These are phyloP conservation scores for Chrysochromulina tobinii DNA, from an alignment of 78 protist genomes.

Conservation along the genomic window DNA sequence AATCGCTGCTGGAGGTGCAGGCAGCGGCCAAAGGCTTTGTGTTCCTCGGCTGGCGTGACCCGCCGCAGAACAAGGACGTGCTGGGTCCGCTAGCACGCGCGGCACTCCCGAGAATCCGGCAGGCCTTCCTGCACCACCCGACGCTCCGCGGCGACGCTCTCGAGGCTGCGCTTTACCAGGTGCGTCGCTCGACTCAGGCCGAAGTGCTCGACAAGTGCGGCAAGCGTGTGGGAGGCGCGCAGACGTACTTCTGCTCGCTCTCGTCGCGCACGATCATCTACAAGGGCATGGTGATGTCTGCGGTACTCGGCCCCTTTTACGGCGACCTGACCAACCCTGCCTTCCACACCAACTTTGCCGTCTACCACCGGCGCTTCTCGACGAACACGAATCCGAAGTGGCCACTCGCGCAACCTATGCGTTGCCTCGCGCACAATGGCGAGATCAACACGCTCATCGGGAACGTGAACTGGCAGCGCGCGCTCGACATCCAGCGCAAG, in stretches of 20 bases:
- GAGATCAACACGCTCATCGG: conserved; percentile 88
- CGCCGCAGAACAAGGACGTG: background rate
- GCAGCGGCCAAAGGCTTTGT: background rate
- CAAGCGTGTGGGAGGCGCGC: too few relatives aligned
- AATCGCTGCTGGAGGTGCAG: background rate
- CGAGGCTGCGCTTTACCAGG: conserved; percentile 18
- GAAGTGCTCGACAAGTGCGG: background rate
- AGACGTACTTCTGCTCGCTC: background rate
- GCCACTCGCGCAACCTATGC: conserved; percentile 70
- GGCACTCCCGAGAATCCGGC: conserved; percentile 45
- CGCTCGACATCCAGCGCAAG: conserved; percentile 63
- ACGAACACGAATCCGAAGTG: conserved; percentile 61
- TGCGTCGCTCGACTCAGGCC: background rate
- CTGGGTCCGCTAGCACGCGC: conserved; percentile 35
- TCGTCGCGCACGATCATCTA: conserved; percentile 12
- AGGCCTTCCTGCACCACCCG: conserved; percentile 6
- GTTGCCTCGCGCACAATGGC: conserved; percentile 84
- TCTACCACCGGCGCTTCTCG: conserved; percentile 60
- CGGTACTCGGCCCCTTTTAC: conserved; percentile 22
- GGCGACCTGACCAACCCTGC: background rate
- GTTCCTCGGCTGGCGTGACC: conserved; percentile 44
- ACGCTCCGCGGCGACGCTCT: background rate
- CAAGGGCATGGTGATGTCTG: conserved; percentile 54
- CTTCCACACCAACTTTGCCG: background rate
- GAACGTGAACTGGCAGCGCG: conserved; percentile 79